Percentiles rank a stretch among this genome's conserved stretches.
These are phyloP conservation scores for Xerocomellus dryophilus DNA, from an alignment of 768 basidiomycete species.

Conservation along the genomic window DNA sequence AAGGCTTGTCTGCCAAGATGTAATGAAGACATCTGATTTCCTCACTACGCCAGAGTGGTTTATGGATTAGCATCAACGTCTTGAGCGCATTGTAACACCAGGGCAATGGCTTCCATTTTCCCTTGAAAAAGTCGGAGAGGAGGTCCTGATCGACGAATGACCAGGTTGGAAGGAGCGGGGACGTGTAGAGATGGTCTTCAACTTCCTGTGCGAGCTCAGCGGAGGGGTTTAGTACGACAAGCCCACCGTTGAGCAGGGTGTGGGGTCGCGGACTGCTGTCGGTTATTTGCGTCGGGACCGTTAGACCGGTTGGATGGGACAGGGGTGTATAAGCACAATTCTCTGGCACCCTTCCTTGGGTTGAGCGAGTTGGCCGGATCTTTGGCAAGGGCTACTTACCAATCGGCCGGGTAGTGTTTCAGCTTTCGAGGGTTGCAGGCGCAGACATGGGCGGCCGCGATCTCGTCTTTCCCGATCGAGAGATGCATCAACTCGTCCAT, in stretches of 20 bases:
- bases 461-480: conserved; percentile 59
- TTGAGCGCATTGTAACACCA: conserved; percentile 94
- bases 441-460: conserved; percentile 88
- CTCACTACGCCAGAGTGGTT: conserved; percentile 76
- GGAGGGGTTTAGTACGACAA: conserved; percentile 83
- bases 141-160: conserved; percentile 94
- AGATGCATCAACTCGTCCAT: conserved; percentile 74
- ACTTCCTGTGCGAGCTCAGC: conserved; percentile 49
- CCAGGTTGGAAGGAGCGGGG: conserved; percentile 51
- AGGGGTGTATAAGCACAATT: conserved; percentile 81
- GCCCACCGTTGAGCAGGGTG: conserved; percentile 82
- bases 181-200: conserved; percentile 40
- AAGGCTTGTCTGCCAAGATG: conserved; percentile 84
- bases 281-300: conserved; percentile 42
- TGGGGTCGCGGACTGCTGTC: conserved; percentile 65
- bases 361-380: background rate
- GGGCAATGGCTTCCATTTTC: conserved; percentile 72
- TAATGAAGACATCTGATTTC: conserved; percentile 87
- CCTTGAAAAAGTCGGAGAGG: conserved; percentile 73
- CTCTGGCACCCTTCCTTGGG: conserved; percentile 65
- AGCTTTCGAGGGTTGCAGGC: conserved; percentile 90
- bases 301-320: conserved; percentile 43
- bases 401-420: conserved; percentile 84
- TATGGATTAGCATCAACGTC: conserved; percentile 73
- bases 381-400: conserved; percentile 42